Base-by-base conservation (phyloP, 2,329 filamentous ascomycete genomes). In the Macrophomina phaseolina region DNA sequence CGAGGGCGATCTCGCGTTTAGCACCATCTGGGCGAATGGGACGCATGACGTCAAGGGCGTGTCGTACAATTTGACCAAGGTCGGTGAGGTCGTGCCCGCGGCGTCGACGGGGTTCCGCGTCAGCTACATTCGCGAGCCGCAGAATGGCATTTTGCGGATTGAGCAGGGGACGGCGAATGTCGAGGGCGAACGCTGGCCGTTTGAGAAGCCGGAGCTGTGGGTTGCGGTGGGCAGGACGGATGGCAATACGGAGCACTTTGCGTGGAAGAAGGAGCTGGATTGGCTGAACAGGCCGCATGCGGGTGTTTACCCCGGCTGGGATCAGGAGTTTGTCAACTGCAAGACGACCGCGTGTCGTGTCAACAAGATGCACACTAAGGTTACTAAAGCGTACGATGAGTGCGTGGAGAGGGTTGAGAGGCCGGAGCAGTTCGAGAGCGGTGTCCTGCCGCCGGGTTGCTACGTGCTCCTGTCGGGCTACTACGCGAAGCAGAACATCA, bases 271-370 rank as follows among this genome's bases (percentile, higher is more conserved):
- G 45, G 46, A 66, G 64, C 18, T 66, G 23, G 64, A 66, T 11
- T 66, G 53, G 53, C 5, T 66, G 30, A 60, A 66, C 34, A 51
- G 23, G 45, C 40, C 38, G 30, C 65, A 67, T 48, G 58, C 58
- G 2, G 38, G 32, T n/a, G 42, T 46, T 9, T 67, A 67, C n/a
- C 48, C 65, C 30, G 65, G 58, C 30, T 67, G 56, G 56, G 58
- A 67, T 32, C 65, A 48, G 48, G 46, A 67, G 12, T 63, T 62
- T 28, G 58, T 67, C 2, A 40, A 18, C 46, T 67, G 65, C 65
- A 63, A 67, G 65, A 67, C 65, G n/a, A 62, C 52, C 46, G 56
- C 65, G 28, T 67, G 65, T 38, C 36, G 49, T 8, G 65, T 67
- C 38, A 67, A 67, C 48, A 67, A 67, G 65, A 8, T 67, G 16